These are phyloP conservation scores for Gossypium schwendimanii DNA, from an alignment of 441 rosid genomes.

Conservation along the genomic window DNA sequence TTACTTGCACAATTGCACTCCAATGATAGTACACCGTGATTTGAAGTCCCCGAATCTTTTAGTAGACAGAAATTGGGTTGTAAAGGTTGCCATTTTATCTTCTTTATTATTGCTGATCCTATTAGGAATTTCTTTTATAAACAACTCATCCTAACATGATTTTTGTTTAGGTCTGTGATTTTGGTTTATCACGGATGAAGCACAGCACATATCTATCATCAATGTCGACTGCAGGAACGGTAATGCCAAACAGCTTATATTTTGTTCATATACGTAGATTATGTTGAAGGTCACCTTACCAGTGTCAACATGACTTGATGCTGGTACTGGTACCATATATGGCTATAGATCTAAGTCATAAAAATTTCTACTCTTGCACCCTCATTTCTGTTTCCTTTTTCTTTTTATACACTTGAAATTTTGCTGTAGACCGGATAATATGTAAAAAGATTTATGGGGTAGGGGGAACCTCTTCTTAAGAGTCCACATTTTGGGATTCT, in stretches of 20 bases:
- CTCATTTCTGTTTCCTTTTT: neutral
- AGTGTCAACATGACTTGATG: neutral
- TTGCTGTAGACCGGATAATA: neutral
- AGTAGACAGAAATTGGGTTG: constrained; percentile 94
- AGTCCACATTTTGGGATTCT: neutral
- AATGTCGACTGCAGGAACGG: constrained; percentile 93
- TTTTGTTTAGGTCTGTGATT: constrained; percentile 65
- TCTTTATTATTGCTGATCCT: neutral
- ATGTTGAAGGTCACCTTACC: neutral
- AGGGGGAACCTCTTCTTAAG: neutral
- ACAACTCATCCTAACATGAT: neutral
- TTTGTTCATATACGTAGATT: neutral
- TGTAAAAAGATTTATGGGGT: neutral
- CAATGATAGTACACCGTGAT: constrained; percentile 66
- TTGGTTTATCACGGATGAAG: constrained; percentile 87
- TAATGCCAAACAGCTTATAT: constrained; percentile 26
- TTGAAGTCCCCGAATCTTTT: constrained; percentile 55
- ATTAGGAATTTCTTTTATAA: constrained; percentile 2
- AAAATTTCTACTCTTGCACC: neutral
- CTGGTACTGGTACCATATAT: neutral
- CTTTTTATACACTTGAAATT: neutral
- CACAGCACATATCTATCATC: constrained; percentile 88
- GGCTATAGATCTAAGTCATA: neutral
- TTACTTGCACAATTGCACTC: constrained; percentile 83
- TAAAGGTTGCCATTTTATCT: constrained; percentile 46